Evolutionary conservation across 2,329 filamentous ascomycete species (phyloP).

Genomic region (Aspergillus texensis): DNA sequence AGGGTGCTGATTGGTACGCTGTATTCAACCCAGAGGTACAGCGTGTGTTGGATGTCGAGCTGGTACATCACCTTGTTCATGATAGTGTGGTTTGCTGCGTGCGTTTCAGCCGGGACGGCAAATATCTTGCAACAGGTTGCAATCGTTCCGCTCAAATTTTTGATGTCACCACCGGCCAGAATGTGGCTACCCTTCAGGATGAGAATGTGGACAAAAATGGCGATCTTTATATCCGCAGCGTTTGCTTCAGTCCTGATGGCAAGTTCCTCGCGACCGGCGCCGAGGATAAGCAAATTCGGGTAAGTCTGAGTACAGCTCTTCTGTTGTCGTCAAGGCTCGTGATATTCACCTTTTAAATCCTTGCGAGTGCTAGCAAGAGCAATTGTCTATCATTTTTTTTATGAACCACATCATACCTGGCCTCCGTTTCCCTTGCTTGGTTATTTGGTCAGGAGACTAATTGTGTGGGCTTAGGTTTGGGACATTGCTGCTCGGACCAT

Average conservation of each 20-base stretch:
- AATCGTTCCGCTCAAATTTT: constrained; percentile 99
- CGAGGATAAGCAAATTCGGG: constrained; percentile 94
- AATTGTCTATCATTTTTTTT: neutral
- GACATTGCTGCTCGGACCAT: constrained; percentile 84
- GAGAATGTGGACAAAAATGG: constrained; percentile 83
- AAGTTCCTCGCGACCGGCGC: constrained; percentile 92
- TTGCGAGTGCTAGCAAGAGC: neutral
- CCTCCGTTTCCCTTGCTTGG: neutral
- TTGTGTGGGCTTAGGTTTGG: constrained; percentile 69
- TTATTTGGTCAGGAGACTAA: neutral
- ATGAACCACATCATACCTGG: neutral
- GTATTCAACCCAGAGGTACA: constrained; percentile 94
- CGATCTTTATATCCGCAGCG: constrained; percentile 94
- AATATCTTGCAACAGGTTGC: constrained; percentile 94
- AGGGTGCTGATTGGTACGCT: constrained; percentile 89
- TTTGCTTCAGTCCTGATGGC: constrained; percentile 97
- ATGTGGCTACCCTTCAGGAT: constrained; percentile 88
- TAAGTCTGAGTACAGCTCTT: constrained; percentile 50
- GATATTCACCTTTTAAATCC: neutral
- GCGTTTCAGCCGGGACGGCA: constrained; percentile 91
- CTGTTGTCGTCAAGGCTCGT: too few relatives aligned
- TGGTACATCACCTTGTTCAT: constrained; percentile 89
- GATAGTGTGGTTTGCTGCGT: constrained; percentile 99
- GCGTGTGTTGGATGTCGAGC: constrained; percentile 86
- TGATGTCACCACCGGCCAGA: constrained; percentile 83